Percentiles rank a stretch among this genome's conserved stretches.
phyloP scores from a whole-genome alignment of 768 basidiomycete species.

The Agrocybe praecox region DNA sequence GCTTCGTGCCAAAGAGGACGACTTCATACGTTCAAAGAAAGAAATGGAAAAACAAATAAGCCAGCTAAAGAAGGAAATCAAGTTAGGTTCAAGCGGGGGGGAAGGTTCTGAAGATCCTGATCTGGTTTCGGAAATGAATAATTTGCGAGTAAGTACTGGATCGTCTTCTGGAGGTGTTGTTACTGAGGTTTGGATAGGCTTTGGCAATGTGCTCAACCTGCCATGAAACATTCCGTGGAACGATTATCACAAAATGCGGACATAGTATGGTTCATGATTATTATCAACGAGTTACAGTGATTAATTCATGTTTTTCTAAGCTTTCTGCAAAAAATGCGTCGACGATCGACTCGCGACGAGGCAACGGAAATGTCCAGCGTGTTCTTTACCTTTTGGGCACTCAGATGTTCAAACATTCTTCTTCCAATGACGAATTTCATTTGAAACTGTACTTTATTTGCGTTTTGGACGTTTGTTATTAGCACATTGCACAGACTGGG shows the following conservation, averaged over 20 bases:
- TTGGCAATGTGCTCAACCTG: constrained; percentile 92
- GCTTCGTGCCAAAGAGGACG: constrained; percentile 49
- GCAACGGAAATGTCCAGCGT: constrained; percentile 93
- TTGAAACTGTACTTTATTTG: constrained; percentile 17
- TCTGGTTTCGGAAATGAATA: constrained; percentile 45
- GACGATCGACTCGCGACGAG: constrained; percentile 87
- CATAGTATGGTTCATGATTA: constrained; percentile 69
- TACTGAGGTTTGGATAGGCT: constrained; percentile 44
- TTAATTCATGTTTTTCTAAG: constrained; percentile 36
- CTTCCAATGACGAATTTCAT: constrained; percentile 41
- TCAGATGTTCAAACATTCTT: constrained; percentile 69
- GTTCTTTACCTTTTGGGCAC: constrained; percentile 78
- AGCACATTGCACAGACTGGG: constrained; percentile 6
- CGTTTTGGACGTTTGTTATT: constrained; percentile 16
- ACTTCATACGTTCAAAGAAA: constrained; percentile 44
- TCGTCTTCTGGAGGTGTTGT: not conserved
- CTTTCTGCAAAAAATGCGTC: constrained; percentile 84
- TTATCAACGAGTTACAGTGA: not conserved
- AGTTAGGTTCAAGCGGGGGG: constrained; percentile 2
- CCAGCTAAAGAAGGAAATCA: constrained; percentile 43
- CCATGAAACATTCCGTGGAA: constrained; percentile 72
- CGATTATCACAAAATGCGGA: constrained; percentile 86
- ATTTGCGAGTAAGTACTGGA: constrained; percentile 54
- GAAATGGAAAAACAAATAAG: constrained; percentile 52
- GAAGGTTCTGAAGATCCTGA: constrained; percentile 24